Conservation (phyloP, 768 basidiomycete species). For the Leucogyrophana mollusca region DNA sequence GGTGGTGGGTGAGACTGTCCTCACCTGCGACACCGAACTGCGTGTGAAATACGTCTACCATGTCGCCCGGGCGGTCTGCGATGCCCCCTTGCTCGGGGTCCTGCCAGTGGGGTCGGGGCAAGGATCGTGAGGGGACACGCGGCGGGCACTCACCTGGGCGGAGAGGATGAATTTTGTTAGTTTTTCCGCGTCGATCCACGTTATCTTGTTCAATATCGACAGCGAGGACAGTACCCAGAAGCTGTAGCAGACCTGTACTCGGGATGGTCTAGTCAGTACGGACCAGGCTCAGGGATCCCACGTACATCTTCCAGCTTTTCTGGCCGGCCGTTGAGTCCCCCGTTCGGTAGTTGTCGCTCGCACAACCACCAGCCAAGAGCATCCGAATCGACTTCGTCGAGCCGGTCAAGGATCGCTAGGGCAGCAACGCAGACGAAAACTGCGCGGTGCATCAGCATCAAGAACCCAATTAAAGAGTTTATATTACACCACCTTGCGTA, state of each 20-base stretch:
- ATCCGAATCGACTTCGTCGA: conserved; percentile 79
- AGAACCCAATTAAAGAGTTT: too few relatives aligned
- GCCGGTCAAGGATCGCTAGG: conserved; percentile 79
- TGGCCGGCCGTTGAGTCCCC: conserved; percentile 95
- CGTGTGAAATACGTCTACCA: conserved; percentile 98
- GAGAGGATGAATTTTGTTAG: conserved; percentile 81
- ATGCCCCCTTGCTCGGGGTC: conserved; percentile 92
- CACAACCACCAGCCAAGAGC: conserved; percentile 91
- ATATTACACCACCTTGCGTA: conserved; percentile 92
- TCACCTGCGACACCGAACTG: conserved; percentile 85
- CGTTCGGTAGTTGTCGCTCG: conserved; percentile 89
- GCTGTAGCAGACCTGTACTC: conserved; percentile 88
- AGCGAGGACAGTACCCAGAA: conserved; percentile 94
- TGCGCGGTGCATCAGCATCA: conserved; percentile 27
- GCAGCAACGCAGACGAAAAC: conserved; percentile 90
- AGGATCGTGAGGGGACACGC: background rate
- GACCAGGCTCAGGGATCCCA: conserved; percentile 7
- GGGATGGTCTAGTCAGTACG: background rate
- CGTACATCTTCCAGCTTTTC: conserved; percentile 95
- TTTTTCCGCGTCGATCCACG: conserved; percentile 87
- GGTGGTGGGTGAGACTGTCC: conserved; percentile 7
- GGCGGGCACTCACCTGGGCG: conserved; percentile 59
- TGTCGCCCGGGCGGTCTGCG: conserved; percentile 89
- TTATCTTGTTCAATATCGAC: conserved; percentile 76
- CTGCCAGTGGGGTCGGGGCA: conserved; percentile 45